Base-by-base conservation (phyloP, 192 early-diverging fungal species). In the Rhizophagus clarus region DNA sequence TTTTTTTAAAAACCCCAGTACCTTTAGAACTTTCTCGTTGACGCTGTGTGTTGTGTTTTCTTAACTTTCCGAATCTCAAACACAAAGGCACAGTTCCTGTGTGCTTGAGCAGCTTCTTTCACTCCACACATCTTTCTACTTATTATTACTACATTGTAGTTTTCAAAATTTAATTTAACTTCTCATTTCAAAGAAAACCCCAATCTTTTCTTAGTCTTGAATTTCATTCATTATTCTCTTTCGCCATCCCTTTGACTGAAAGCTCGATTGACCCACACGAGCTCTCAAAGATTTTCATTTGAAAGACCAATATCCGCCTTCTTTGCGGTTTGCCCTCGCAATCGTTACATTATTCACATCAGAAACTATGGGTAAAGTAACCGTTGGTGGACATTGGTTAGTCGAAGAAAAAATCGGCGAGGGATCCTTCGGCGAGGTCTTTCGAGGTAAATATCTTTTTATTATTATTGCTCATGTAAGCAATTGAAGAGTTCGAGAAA, bases 391-490 rank as follows among this genome's bases (percentile, higher is more conserved):
- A 74, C 82, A 88, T 80, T 90, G 87, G 85, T 72, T 85, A 45
- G 87, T 88, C 47, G 73, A 87, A 72, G 87, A 85, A 47, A 88
- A 87, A 81, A 89, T 90, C 81, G 89, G 89, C 37, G 89, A 90
- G 83, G 89, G 89, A 3, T 90, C 88, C 1, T 90, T 89, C 82
- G 89, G 89, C 17, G 89, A 90, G 76, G 89, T 90, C 42, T 90
- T 88, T 84, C 81, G 85, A 87, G 89, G 89, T 90, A 87, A 61
- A 40, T 61, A 32, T 32, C 31, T 49, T 26, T 61, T 61, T 34
- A 28, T 68, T 34, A 12, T 17, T n/a, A 74, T 49, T 24, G n/a
- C 20, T 47, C 26, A 17, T 2, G 9, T 74, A 28, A 28, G 11
- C 64, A 1, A 49, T n/a, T 22, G 0, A 26, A 45, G 9, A 22